These are phyloP conservation scores for Phaeotremella skinneri DNA, from an alignment of 768 basidiomycete genomes.

Conservation along the genomic window DNA sequence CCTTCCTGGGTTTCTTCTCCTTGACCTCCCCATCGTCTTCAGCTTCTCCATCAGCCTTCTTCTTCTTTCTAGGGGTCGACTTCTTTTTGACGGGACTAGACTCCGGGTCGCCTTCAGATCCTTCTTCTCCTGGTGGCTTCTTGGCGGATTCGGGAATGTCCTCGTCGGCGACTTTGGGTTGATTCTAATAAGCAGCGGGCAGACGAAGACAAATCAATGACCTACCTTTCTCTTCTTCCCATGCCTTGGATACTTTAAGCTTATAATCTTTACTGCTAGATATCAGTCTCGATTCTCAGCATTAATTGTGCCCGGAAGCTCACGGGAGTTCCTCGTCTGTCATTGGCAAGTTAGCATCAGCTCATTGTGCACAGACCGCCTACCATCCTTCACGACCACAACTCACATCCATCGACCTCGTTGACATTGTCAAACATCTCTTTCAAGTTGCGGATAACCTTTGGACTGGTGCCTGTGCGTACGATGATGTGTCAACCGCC, in stretches of 20 bases:
- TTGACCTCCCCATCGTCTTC: conserved; percentile 46
- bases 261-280: conserved; percentile 61
- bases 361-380: too few species aligned
- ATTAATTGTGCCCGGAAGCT: not conserved
- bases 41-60: conserved; percentile 13
- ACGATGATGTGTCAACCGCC: conserved; percentile 27
- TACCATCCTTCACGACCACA: conserved; percentile 50
- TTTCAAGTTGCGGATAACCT: conserved; percentile 71
- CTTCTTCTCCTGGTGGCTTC: conserved; percentile 32
- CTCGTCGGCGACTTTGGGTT: conserved; percentile 64
- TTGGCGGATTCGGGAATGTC: conserved; percentile 59
- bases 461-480: conserved; percentile 55
- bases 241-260: conserved; percentile 67
- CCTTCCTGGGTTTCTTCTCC: conserved; percentile 19
- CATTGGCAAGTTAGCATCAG: not conserved
- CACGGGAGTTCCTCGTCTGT: conserved; percentile 44
- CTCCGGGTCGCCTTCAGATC: conserved; percentile 26
- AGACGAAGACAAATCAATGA: not conserved
- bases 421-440: conserved; percentile 59
- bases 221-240: conserved; percentile 63
- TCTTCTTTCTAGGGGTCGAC: conserved; percentile 16
- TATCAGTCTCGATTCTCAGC: conserved; percentile 9
- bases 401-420: conserved; percentile 84
- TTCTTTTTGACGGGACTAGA: conserved; percentile 47
- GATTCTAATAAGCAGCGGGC: not conserved